Evolutionary conservation across 257 asterid genomes (phyloP).

Genomic region (Solanum habrochaites): DNA sequence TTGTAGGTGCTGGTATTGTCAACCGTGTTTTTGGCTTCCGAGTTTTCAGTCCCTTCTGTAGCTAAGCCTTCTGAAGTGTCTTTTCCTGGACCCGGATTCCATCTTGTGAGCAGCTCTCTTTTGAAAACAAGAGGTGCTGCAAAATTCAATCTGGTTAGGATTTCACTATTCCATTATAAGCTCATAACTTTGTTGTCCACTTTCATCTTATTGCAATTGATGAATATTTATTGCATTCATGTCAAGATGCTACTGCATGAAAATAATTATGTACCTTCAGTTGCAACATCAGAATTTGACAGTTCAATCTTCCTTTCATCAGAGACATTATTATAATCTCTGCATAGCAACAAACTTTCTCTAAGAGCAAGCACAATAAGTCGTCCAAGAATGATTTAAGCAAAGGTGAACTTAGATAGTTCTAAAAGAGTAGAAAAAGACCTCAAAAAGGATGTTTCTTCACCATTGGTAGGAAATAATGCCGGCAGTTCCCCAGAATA

Average conservation of each 20-base stretch:
- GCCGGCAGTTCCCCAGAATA: constrained; percentile 18
- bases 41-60: constrained; percentile 23
- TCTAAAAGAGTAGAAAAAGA: constrained; percentile 10
- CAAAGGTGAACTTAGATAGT: background rate
- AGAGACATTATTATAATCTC: background rate
- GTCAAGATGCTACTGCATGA: background rate
- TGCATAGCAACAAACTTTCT: background rate
- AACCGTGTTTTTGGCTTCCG: constrained; percentile 27
- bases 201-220: background rate
- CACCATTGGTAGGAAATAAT: constrained; percentile 16
- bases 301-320: constrained; percentile 4
- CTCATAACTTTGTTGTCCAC: background rate
- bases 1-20: constrained; percentile 47
- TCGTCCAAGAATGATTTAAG: background rate
- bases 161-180: background rate
- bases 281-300: background rate
- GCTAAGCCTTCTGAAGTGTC: constrained; percentile 20
- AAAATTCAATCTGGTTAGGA: constrained; percentile 8
- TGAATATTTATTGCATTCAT: background rate
- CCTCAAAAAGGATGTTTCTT: constrained; percentile 37
- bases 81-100: constrained; percentile 34
- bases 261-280: constrained; percentile 2
- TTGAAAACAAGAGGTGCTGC: constrained; percentile 36
- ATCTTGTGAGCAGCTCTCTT: constrained; percentile 53
- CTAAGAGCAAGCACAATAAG: background rate